phyloP scores from a whole-genome alignment of 768 basidiomycete genomes.

The Mycena galericulata region DNA sequence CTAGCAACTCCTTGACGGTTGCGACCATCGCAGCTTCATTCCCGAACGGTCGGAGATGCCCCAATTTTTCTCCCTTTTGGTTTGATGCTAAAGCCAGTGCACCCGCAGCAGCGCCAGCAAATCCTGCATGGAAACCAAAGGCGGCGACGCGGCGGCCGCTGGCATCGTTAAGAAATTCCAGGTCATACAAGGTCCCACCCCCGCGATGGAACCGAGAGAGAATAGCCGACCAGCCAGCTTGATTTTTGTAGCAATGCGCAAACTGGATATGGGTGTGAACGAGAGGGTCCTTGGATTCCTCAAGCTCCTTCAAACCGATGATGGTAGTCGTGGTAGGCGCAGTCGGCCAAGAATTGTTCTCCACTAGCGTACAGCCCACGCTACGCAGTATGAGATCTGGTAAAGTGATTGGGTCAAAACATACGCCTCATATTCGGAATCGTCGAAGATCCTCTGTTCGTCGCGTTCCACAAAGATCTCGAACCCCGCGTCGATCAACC shows the following conservation, averaged over 20 bases:
- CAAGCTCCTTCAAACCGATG: conserved; percentile 97
- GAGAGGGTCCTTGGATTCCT: conserved; percentile 82
- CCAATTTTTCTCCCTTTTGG: conserved; percentile 69
- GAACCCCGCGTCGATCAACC: conserved; percentile 90
- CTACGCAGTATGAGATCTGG: conserved; percentile 53
- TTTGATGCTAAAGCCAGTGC: conserved; percentile 84
- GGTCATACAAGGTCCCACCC: conserved; percentile 89
- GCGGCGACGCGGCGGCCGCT: conserved; percentile 93
- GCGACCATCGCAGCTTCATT: conserved; percentile 89
- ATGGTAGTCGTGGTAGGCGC: conserved; percentile 84
- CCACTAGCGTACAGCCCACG: conserved; percentile 89
- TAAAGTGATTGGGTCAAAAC: conserved; percentile 44
- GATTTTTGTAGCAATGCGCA: conserved; percentile 97
- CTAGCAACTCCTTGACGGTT: conserved; percentile 74
- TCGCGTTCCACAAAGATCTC: conserved; percentile 93
- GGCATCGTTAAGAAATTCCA: conserved; percentile 93
- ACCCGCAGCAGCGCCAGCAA: conserved; percentile 96
- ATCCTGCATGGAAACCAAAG: conserved; percentile 98
- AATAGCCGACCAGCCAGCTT: conserved; percentile 91
- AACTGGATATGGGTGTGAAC: conserved; percentile 98
- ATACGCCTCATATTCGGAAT: conserved; percentile 92
- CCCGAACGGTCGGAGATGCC: conserved; percentile 79
- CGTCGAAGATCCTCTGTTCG: conserved; percentile 93
- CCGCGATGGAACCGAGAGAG: conserved; percentile 89
- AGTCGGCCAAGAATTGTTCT: conserved; percentile 88